Evolutionary conservation across 2,329 filamentous ascomycete genomes (phyloP).

Genomic region (Alternaria ethzedia): DNA sequence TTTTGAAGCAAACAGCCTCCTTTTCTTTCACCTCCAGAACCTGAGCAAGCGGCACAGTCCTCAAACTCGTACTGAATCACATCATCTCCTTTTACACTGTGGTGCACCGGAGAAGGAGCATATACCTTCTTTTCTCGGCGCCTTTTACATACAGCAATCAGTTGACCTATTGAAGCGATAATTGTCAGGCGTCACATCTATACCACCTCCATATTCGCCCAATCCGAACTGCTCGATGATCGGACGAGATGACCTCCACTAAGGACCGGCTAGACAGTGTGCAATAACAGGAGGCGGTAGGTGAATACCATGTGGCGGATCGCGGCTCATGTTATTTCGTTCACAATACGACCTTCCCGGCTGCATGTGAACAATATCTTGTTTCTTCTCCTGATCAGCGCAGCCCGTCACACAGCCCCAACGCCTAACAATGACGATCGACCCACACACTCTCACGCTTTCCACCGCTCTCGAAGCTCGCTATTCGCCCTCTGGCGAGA

Average conservation of each 20-base stretch:
- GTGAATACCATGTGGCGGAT: background rate
- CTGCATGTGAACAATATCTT: background rate
- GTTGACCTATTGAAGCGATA: background rate
- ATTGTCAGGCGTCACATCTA: fast-evolving
- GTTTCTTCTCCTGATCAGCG: background rate
- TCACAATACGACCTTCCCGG: background rate
- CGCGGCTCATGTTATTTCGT: background rate
- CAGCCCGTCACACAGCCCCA: background rate
- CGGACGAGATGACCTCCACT: background rate
- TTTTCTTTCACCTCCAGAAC: fast-evolving
- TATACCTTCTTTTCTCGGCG: background rate
- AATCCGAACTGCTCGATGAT: background rate
- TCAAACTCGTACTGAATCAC: background rate
- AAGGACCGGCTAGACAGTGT: background rate
- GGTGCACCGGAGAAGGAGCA: background rate
- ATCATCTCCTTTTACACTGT: background rate
- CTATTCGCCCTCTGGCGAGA: background rate
- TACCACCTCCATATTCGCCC: background rate
- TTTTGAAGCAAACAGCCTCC: background rate
- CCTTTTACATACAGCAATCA: background rate
- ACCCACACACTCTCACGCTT: background rate
- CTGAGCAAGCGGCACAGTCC: background rate
- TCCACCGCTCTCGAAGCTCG: background rate
- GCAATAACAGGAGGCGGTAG: background rate
- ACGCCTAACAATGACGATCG: background rate